Conservation (phyloP, 2,329 filamentous ascomycete genomes). For the Ophioceras dolichostomum region DNA sequence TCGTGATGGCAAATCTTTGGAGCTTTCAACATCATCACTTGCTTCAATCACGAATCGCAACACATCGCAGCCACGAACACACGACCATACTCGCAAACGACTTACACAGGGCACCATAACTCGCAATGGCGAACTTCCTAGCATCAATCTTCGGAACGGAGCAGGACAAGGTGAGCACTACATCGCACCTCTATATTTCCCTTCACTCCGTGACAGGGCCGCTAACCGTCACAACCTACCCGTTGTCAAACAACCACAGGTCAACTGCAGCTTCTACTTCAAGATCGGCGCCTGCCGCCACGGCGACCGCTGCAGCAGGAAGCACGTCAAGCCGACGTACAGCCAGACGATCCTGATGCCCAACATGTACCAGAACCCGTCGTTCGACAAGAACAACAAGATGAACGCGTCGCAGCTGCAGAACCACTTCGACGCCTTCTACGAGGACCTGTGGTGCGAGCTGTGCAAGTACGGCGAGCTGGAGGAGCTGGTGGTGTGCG, state of each 20-base stretch:
- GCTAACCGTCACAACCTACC: slow-evolving; percentile 12
- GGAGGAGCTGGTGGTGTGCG: slow-evolving; percentile 95
- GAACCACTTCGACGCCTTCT: slow-evolving; percentile 99
- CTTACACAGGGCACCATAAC: no score
- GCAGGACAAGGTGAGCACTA: slow-evolving; percentile 64
- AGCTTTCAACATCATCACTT: no score
- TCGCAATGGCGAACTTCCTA: slow-evolving; percentile 88
- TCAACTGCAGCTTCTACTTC: slow-evolving; percentile 99
- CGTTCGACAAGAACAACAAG: slow-evolving; percentile 91
- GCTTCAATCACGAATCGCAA: no score
- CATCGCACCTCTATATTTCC: no score
- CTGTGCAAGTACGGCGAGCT: slow-evolving; percentile 98
- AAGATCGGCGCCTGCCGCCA: slow-evolving; percentile 99
- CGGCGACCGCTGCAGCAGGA: slow-evolving; percentile 94
- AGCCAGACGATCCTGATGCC: slow-evolving; percentile 95
- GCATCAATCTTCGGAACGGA: slow-evolving; percentile 99
- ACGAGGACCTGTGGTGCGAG: slow-evolving; percentile 99
- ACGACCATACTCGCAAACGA: no score
- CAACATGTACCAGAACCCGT: slow-evolving; percentile 98
- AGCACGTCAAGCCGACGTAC: slow-evolving; percentile 99
- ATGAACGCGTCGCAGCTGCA: slow-evolving; percentile 95
- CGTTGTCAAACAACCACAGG: slow-evolving; percentile 20
- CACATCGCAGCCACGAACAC: no score
- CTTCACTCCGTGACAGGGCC: not conserved
- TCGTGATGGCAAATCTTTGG: no score